Percentiles rank a stretch among this genome's conserved stretches.
These are phyloP conservation scores for Conidiobolus coronatus DNA, from an alignment of 371 early-diverging fungal species.

Conservation along the genomic window DNA sequence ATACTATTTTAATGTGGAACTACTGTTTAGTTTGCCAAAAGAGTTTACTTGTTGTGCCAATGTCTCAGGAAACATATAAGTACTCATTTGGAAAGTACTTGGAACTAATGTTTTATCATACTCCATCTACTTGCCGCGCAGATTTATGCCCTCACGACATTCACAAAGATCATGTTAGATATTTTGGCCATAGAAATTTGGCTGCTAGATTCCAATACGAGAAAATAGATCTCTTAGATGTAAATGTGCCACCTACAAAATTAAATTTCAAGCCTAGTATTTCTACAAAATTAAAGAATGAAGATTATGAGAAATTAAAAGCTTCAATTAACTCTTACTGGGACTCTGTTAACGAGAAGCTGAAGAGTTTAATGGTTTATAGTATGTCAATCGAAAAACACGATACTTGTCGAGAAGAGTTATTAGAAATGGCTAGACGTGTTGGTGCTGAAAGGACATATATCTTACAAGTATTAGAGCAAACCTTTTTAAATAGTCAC, in stretches of 20 bases:
- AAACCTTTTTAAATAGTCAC: constrained; percentile 44
- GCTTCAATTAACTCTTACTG: constrained; percentile 33
- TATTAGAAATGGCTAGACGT: constrained; percentile 32
- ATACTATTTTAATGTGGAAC: constrained; percentile 65
- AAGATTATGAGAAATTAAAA: constrained; percentile 29
- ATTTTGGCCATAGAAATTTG: constrained; percentile 43
- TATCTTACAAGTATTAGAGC: constrained; percentile 53
- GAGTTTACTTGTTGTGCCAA: constrained; percentile 41
- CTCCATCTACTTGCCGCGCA: constrained; percentile 36
- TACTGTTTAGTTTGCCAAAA: constrained; percentile 46
- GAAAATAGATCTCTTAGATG: constrained; percentile 46
- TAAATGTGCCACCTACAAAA: constrained; percentile 53
- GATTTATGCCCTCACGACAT: constrained; percentile 61
- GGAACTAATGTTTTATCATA: constrained; percentile 66
- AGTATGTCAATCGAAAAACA: constrained; percentile 32
- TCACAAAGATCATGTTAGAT: constrained; percentile 49
- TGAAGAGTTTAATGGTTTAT: constrained; percentile 28
- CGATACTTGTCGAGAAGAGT: constrained; percentile 30
- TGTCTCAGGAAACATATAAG: constrained; percentile 71
- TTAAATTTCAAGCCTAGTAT: constrained; percentile 28
- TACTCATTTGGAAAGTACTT: constrained; percentile 90
- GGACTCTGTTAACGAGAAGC: constrained; percentile 39
- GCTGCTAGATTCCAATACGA: constrained; percentile 54
- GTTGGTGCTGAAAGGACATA: constrained; percentile 48
- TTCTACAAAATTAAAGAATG: constrained; percentile 24